A percentile compares a stretch with the other conserved stretches of the same genome.
phyloP scores from a whole-genome alignment of 2,329 filamentous ascomycete genomes.

The Cordyceps tenuipes region DNA sequence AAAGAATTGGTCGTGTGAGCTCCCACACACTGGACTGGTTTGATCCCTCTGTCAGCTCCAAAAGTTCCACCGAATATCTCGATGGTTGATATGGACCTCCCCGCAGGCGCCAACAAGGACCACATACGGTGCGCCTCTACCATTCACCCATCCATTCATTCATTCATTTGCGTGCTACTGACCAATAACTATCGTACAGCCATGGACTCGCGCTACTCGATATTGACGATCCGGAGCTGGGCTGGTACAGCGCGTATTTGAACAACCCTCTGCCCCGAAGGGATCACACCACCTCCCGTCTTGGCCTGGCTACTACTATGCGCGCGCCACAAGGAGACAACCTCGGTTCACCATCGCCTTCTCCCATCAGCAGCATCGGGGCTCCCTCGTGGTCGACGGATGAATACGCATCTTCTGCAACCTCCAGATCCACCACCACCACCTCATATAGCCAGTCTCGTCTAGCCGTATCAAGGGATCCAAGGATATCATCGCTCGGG shows the following conservation, averaged over 20 bases:
- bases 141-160: background rate
- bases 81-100: constrained; percentile 1
- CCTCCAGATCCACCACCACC: background rate
- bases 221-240: background rate
- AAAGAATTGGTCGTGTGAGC: background rate
- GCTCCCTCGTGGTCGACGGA: constrained; percentile 1
- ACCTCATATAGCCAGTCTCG: background rate
- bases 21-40: background rate
- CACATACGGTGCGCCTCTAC: constrained; percentile 5
- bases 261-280: background rate
- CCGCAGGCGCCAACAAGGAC: background rate
- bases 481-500: background rate
- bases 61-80: background rate
- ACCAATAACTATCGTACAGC: background rate
- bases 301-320: background rate
- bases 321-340: background rate
- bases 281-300: background rate
- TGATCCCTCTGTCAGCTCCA: background rate
- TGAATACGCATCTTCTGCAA: background rate
- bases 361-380: background rate
- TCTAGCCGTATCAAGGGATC: background rate
- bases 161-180: background rate
- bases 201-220: constrained; percentile 5
- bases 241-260: background rate
- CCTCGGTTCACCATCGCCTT: background rate